A percentile compares a stretch with the other conserved stretches of the same genome.
Evolutionary conservation across 2,329 filamentous ascomycete species (phyloP).

Genomic region (Coniochaeta pulveracea): DNA sequence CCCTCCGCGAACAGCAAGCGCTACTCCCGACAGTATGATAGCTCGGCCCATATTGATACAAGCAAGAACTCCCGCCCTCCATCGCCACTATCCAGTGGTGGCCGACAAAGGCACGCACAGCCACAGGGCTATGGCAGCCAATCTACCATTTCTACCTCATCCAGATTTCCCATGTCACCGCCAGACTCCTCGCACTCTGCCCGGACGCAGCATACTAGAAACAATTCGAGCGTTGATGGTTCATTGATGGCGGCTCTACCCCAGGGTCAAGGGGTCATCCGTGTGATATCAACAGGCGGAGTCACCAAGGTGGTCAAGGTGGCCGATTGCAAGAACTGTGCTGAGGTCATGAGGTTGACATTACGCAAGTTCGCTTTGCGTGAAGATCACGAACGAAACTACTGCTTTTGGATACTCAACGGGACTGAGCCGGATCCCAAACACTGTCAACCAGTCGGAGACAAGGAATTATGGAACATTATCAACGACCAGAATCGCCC

Average conservation of each 20-base stretch:
- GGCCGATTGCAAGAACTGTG: constrained; percentile 78
- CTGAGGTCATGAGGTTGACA: constrained; percentile 85
- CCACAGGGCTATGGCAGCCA: constrained; percentile 16
- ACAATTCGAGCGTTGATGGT: constrained; percentile 75
- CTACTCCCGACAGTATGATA: constrained; percentile 51
- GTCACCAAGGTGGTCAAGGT: constrained; percentile 92
- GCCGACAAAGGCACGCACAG: constrained; percentile 16
- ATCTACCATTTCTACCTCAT: constrained; percentile 28
- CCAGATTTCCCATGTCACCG: constrained; percentile 47
- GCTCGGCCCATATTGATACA: constrained; percentile 26
- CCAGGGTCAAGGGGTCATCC: constrained; percentile 76
- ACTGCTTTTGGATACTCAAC: constrained; percentile 90
- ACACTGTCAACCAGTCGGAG: constrained; percentile 71
- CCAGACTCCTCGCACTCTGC: constrained; percentile 49
- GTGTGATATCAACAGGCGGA: constrained; percentile 85
- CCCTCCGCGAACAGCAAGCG: constrained; percentile 45
- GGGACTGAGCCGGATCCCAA: constrained; percentile 73
- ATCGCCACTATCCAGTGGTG: constrained; percentile 53
- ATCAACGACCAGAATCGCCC: constrained; percentile 77
- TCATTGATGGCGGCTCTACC: constrained; percentile 79
- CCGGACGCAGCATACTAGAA: constrained; percentile 61
- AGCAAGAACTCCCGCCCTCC: constrained; percentile 56
- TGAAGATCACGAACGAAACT: constrained; percentile 86
- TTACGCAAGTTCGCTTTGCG: constrained; percentile 79
- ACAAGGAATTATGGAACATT: constrained; percentile 81